Conservation (phyloP, 75 land plant species). For the Adiantum capillusveneris region DNA sequence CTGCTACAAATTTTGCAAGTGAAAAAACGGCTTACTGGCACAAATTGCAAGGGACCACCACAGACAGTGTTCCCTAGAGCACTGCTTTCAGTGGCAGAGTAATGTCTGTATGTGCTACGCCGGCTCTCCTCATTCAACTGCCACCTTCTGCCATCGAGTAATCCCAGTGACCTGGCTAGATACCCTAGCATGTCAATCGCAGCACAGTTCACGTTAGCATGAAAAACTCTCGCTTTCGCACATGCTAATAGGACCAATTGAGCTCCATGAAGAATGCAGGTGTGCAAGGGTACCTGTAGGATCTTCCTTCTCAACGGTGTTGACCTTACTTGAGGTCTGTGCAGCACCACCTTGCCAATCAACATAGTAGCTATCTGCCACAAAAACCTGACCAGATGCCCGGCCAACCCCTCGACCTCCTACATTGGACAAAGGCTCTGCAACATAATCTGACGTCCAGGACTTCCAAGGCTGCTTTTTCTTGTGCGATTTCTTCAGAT, state of each 20-base stretch:
- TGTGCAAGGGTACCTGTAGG: too few relatives aligned
- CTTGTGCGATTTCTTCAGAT: slow-evolving; percentile 5
- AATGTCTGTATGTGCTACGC: slow-evolving; percentile 57
- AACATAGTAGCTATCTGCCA: too few relatives aligned
- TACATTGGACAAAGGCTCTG: neutral
- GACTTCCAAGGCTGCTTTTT: neutral
- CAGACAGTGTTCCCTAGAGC: slow-evolving; percentile 33
- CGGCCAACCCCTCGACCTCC: neutral
- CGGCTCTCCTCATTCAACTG: slow-evolving; percentile 58
- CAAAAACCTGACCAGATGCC: neutral
- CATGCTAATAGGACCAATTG: too few relatives aligned
- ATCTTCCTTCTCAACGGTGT: too few relatives aligned
- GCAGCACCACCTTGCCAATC: neutral
- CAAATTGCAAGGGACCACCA: slow-evolving; percentile 23
- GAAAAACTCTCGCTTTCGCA: neutral
- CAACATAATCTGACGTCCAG: neutral
- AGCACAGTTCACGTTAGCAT: neutral
- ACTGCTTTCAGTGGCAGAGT: slow-evolving; percentile 25
- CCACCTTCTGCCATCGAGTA: slow-evolving; percentile 53
- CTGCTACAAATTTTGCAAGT: too few relatives aligned
- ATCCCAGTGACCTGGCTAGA: slow-evolving; percentile 22
- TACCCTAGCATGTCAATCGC: slow-evolving; percentile 33
- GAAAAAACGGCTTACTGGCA: slow-evolving; percentile 14
- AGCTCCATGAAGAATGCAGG: too few relatives aligned
- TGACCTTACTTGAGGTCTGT: neutral